Conservation (phyloP, 2,329 filamentous ascomycete genomes). For the Ceratocystis smalleyi region DNA sequence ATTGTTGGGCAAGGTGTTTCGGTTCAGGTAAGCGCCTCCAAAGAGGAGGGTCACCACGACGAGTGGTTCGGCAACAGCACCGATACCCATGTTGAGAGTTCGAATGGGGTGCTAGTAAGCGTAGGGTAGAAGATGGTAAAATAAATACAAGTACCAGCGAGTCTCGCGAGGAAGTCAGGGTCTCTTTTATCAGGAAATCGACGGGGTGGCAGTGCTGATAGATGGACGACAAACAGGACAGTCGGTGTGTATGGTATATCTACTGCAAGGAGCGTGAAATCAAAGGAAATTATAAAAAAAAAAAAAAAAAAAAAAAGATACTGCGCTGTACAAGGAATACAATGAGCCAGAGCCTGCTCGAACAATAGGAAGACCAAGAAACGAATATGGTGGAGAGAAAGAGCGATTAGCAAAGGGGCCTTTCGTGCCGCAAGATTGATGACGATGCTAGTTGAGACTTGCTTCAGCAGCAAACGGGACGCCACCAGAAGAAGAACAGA, state of each 20-base stretch:
- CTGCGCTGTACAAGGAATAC: conserved; percentile 3
- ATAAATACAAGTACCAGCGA: background rate
- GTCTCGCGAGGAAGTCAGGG: background rate
- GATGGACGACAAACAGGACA: background rate
- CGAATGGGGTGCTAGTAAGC: background rate
- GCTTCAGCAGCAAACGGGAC: background rate
- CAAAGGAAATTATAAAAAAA: background rate
- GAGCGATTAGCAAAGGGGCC: background rate
- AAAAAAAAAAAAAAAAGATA: too few species aligned
- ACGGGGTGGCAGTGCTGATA: background rate
- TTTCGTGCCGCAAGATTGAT: background rate
- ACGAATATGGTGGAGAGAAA: background rate
- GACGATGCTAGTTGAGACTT: background rate
- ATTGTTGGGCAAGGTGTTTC: conserved; percentile 22
- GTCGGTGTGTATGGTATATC: background rate
- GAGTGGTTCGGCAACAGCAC: conserved; percentile 29
- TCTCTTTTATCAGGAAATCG: background rate
- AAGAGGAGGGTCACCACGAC: conserved; percentile 30
- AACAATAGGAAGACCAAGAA: conserved; percentile 1
- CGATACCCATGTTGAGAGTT: conserved; percentile 25
- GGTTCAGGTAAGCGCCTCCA: conserved; percentile 31
- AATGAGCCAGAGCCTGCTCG: conserved; percentile 1
- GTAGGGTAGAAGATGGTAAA: background rate
- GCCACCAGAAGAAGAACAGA: background rate
- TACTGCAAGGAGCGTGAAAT: background rate